These are phyloP conservation scores for Kodamaea lidongshanica DNA, from an alignment of 805 yeast species.

Conservation along the genomic window DNA sequence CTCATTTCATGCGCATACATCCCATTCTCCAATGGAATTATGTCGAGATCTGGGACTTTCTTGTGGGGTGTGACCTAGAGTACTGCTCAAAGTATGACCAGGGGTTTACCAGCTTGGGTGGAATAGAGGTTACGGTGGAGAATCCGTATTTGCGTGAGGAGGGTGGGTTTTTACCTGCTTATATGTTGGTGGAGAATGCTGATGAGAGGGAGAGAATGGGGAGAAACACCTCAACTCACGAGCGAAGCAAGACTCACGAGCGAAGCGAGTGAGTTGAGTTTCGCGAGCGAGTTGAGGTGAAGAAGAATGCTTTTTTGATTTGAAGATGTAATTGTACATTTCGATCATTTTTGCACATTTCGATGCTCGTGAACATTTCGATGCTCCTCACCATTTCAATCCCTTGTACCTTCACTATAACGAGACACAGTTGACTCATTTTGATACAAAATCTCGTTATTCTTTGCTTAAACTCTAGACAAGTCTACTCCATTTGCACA, in stretches of 20 bases:
- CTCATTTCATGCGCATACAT: constrained; percentile 73
- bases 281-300: no score
- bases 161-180: constrained; percentile 45
- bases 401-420: neutral
- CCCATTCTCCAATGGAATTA: constrained; percentile 89
- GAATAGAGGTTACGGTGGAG: constrained; percentile 58
- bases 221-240: constrained; percentile 17
- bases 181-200: constrained; percentile 51
- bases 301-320: no score
- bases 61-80: constrained; percentile 48
- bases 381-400: neutral
- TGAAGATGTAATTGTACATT: no score
- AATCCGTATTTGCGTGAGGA: constrained; percentile 50
- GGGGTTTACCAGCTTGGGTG: constrained; percentile 91
- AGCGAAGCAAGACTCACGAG: no score
- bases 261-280: no score
- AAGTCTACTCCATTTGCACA: no score
- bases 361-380: no score
- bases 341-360: no score
- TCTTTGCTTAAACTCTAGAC: no score
- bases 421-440: no score
- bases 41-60: constrained; percentile 78
- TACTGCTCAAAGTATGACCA: constrained; percentile 73
- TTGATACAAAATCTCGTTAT: no score
- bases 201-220: constrained; percentile 51